Conservation (phyloP, 257 asterid species). For the Salvia splendens region DNA sequence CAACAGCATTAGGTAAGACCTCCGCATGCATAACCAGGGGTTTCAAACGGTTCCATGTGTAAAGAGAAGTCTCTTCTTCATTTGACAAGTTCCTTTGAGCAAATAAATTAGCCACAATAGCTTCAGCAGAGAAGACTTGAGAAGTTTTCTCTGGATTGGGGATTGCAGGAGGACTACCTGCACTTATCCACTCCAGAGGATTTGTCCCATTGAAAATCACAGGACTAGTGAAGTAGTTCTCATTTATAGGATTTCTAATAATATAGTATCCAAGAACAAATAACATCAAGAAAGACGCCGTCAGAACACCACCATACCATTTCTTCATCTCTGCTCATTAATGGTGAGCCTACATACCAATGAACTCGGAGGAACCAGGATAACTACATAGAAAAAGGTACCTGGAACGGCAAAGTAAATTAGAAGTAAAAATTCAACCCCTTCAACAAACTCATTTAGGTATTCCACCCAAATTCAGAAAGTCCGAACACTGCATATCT, state of each 20-base stretch:
- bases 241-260: slow-evolving; percentile 62
- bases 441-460: neutral
- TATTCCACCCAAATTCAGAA: slow-evolving; percentile 12
- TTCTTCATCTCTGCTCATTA: slow-evolving; percentile 78
- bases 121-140: slow-evolving; percentile 60
- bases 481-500: slow-evolving; percentile 8
- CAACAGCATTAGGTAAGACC: slow-evolving; percentile 79
- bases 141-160: slow-evolving; percentile 52
- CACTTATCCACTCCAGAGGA: slow-evolving; percentile 85
- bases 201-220: slow-evolving; percentile 56
- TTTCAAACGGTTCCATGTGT: slow-evolving; percentile 71
- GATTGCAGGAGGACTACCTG: slow-evolving; percentile 54
- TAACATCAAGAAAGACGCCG: slow-evolving; percentile 66
- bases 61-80: slow-evolving; percentile 61
- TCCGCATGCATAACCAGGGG: slow-evolving; percentile 57
- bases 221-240: slow-evolving; percentile 51
- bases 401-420: slow-evolving; percentile 37
- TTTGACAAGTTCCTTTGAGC: slow-evolving; percentile 54
- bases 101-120: slow-evolving; percentile 50
- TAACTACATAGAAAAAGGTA: slow-evolving; percentile 26
- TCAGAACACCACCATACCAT: slow-evolving; percentile 70
- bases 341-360: slow-evolving; percentile 30
- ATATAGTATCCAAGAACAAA: slow-evolving; percentile 61
- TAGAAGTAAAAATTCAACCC: neutral
- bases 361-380: slow-evolving; percentile 31